A percentile compares a stretch with the other conserved stretches of the same genome.
phyloP scores from a whole-genome alignment of 2,329 filamentous ascomycete genomes.

The Fusarium sambucinum region DNA sequence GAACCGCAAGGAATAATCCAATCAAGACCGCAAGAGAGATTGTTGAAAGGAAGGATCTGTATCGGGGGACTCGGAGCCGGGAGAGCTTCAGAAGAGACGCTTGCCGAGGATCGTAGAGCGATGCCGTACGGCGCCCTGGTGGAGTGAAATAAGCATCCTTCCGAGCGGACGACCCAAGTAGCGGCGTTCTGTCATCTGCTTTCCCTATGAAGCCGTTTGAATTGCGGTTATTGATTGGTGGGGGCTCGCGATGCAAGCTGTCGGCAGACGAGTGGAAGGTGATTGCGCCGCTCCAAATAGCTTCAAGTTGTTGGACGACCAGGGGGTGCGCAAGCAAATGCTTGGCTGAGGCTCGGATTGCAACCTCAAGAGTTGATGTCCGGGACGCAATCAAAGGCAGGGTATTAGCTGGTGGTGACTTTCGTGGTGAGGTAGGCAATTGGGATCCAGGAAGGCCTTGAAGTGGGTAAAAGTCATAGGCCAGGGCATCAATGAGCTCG shows the following conservation, averaged over 20 bases:
- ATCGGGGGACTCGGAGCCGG: constrained; percentile 88
- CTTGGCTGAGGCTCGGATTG: constrained; percentile 92
- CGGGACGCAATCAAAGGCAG: constrained; percentile 72
- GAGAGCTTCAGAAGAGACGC: constrained; percentile 94
- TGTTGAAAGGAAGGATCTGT: constrained; percentile 90
- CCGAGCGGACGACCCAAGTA: constrained; percentile 57
- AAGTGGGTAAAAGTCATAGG: constrained; percentile 93
- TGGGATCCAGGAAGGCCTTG: constrained; percentile 75
- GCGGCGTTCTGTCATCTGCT: constrained; percentile 62
- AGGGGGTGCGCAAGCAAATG: constrained; percentile 91
- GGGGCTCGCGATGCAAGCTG: constrained; percentile 75
- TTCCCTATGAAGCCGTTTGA: constrained; percentile 49
- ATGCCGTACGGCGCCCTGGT: constrained; percentile 77
- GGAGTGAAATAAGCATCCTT: constrained; percentile 53
- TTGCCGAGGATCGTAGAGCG: constrained; percentile 89
- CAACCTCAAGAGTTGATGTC: constrained; percentile 91
- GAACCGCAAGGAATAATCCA: constrained; percentile 85
- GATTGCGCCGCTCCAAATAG: constrained; percentile 95
- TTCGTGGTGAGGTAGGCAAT: constrained; percentile 51
- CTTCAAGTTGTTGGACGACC: constrained; percentile 94
- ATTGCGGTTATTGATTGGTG: constrained; percentile 45
- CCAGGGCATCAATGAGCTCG: constrained; percentile 92
- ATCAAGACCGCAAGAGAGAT: constrained; percentile 88
- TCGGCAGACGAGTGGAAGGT: constrained; percentile 93
- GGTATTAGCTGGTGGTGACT: constrained; percentile 56